Percentiles rank a stretch among this genome's conserved stretches.
Conservation (phyloP, 2,329 filamentous ascomycete species). For the Karstenula rhodostoma region DNA sequence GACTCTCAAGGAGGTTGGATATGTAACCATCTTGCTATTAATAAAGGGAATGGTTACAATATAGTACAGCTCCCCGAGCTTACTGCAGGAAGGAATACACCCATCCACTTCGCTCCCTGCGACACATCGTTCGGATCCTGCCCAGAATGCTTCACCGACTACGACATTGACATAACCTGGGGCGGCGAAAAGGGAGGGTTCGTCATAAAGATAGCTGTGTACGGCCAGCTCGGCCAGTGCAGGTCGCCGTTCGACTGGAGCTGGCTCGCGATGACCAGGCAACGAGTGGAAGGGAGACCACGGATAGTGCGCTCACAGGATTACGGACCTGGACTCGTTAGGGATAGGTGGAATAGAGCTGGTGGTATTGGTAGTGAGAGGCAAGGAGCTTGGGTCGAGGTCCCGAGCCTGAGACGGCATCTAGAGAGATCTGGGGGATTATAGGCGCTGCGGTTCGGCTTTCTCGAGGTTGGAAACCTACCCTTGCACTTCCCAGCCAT, state of each 20-base stretch:
- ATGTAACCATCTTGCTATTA: slow-evolving; percentile 23
- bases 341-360: slow-evolving; percentile 29
- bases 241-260: slow-evolving; percentile 27
- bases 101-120: slow-evolving; percentile 19
- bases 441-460: too few species aligned
- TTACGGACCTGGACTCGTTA: slow-evolving; percentile 23
- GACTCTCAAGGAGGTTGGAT: slow-evolving; percentile 9
- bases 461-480: too few species aligned
- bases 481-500: too few species aligned
- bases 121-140: slow-evolving; percentile 27
- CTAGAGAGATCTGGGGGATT: too few species aligned
- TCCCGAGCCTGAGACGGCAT: slow-evolving; percentile 12
- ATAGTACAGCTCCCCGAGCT: slow-evolving; percentile 24
- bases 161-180: slow-evolving; percentile 26
- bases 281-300: slow-evolving; percentile 4
- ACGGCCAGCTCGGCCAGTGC: slow-evolving; percentile 28
- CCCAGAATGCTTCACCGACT: slow-evolving; percentile 28
- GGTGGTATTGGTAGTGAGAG: slow-evolving; percentile 15
- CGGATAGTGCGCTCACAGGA: slow-evolving; percentile 16
- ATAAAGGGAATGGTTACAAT: neutral
- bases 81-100: slow-evolving; percentile 11
- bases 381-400: slow-evolving; percentile 16
- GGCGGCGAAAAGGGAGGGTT: slow-evolving; percentile 21
- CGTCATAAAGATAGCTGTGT: slow-evolving; percentile 19
- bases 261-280: slow-evolving; percentile 20